phyloP scores from a whole-genome alignment of 2,329 filamentous ascomycete species.

The Hymenoscyphus linearis region DNA sequence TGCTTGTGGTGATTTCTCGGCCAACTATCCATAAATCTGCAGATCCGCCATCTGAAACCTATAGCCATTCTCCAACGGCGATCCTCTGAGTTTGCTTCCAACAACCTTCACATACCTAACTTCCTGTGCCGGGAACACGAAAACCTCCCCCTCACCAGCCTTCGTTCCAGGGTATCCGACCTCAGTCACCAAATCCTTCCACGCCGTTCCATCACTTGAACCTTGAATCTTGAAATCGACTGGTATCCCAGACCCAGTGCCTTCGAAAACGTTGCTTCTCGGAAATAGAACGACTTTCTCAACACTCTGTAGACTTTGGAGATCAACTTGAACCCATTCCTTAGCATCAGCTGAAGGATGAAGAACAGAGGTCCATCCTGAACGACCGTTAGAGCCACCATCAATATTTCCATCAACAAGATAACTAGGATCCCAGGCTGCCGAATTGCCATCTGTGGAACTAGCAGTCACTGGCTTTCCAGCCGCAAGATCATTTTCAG shows the following conservation, averaged over 20 bases:
- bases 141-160: conserved; percentile 14
- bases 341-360: conserved; percentile 7
- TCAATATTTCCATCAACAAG: conserved; percentile 11
- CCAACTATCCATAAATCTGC: conserved; percentile 7
- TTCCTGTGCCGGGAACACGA: conserved; percentile 7
- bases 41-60: conserved; percentile 14
- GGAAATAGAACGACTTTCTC: conserved; percentile 15
- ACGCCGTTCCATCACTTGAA: conserved; percentile 5
- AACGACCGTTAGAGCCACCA: not conserved
- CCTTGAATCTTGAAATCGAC: conserved; percentile 15
- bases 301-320: conserved; percentile 5
- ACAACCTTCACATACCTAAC: conserved; percentile 10
- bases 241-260: conserved; percentile 12
- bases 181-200: conserved; percentile 9
- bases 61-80: conserved; percentile 8
- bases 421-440: not conserved
- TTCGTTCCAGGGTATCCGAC: conserved; percentile 8
- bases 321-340: conserved; percentile 13
- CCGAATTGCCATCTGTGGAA: conserved; percentile 8
- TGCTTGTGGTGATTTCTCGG: not conserved
- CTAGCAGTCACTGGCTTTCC: conserved; percentile 7
- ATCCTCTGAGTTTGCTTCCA: conserved; percentile 11
- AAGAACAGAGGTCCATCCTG: conserved; percentile 14
- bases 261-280: conserved; percentile 12
- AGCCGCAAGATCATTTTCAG: conserved; percentile 11